Percentiles rank a stretch among this genome's conserved stretches.
These are phyloP conservation scores for Colletotrichum lupini DNA, from an alignment of 2,329 filamentous ascomycete species.

Conservation along the genomic window DNA sequence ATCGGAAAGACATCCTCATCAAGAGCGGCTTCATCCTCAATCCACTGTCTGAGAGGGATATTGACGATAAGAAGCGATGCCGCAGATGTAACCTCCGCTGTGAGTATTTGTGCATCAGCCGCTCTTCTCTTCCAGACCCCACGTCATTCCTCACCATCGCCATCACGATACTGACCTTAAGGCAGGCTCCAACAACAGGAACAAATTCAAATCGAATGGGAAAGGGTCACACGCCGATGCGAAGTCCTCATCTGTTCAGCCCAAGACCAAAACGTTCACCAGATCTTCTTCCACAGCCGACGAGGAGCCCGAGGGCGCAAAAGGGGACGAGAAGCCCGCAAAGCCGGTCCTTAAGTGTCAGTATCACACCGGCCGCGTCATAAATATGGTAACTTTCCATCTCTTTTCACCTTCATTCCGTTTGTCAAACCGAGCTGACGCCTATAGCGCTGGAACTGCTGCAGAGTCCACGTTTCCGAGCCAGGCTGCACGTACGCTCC, in stretches of 20 bases:
- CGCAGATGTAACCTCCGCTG: conserved; percentile 39
- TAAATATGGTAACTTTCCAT: conserved; percentile 38
- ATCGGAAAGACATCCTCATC: conserved; percentile 36
- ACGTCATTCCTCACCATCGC: background rate
- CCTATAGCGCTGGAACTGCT: conserved; percentile 46
- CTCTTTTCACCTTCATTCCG: background rate
- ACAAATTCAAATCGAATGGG: conserved; percentile 18
- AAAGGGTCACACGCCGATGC: background rate
- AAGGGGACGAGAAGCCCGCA: conserved; percentile 9
- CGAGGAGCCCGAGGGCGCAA: conserved; percentile 7
- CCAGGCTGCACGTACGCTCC: conserved; percentile 41
- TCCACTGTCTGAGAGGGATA: conserved; percentile 40
- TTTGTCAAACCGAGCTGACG: background rate
- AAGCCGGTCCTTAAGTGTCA: conserved; percentile 39
- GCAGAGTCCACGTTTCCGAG: conserved; percentile 37
- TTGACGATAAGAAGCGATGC: conserved; percentile 47
- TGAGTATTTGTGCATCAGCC: background rate
- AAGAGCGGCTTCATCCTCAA: conserved; percentile 42
- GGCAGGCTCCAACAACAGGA: conserved; percentile 24
- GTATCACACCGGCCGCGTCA: conserved; percentile 43
- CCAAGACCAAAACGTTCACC: background rate
- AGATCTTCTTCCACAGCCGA: background rate
- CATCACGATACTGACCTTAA: background rate
- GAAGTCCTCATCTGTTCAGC: background rate
- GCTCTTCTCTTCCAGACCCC: background rate